Base-by-base conservation (phyloP, 192 early-diverging fungal genomes). In the Coemansia sp. region DNA sequence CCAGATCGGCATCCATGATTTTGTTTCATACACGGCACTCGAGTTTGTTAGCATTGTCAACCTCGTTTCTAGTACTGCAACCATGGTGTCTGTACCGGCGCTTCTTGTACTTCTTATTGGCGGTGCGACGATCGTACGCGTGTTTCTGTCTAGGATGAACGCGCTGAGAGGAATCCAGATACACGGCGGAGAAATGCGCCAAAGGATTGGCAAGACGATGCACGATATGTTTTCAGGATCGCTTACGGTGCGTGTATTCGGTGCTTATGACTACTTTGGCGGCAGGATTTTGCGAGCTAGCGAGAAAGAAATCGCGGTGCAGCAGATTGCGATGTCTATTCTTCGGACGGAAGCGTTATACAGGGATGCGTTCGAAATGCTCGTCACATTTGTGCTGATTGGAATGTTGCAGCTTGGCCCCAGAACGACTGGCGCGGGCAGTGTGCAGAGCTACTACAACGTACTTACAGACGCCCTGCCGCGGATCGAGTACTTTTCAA, bases 141-240 rank as follows among this genome's bases (percentile, higher is more conserved):
- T 36, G 15, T 54, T 34, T 20, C 11, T 20, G 23, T 22, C n/a
- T 38, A 61, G 29, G 9, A 7, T 14, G 3, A 10, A 52, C 9
- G 50, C 62, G n/a, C 20, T 76, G 49, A 20, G 2, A 8, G 5
- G 40, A 4, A 40, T 76, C 5, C 68, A 70, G 43, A 15, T n/a
- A 34, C 48, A 34, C 57, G 42, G 48, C 15, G 13, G 17, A 9
- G 36, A 53, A 11, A 42, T 38, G 35, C 5, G 5, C 20, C 10
- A 42, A 4, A 15, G 25, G 2, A 25, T 60, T 41, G 57, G 64
- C 11, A 48, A 50, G 8, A 35, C 36, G 0, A 36, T 46, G 13
- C 29, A 63, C 22, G 29, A 67, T 10, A 9, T 67, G 38, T 61
- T 76, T 36, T 76, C 74, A 10, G 74, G 74, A 45, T 63, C 69